Evolutionary conservation across 2,329 filamentous ascomycete genomes (phyloP).

Genomic region (Claviceps monticola): DNA sequence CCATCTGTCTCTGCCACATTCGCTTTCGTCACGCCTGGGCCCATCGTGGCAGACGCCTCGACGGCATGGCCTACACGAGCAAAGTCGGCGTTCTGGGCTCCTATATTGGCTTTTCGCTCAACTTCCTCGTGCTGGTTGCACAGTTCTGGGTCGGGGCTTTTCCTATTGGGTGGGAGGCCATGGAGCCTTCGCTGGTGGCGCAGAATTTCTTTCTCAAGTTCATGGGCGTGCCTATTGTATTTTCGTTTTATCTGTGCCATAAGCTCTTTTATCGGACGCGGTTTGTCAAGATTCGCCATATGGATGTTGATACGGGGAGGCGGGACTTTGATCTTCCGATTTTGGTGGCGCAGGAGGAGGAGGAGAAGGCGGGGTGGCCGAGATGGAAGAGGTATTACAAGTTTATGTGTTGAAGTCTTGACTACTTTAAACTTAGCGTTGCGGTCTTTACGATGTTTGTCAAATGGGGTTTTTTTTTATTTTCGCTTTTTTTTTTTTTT

Average conservation of each 20-base stretch:
- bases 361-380: conserved; percentile 60
- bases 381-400: conserved; percentile 66
- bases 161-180: conserved; percentile 45
- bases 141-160: conserved; percentile 84
- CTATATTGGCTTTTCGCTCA: conserved; percentile 65
- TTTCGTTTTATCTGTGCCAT: conserved; percentile 56
- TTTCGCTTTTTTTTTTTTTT: too few species aligned
- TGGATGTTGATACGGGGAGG: conserved; percentile 78
- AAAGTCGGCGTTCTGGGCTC: conserved; percentile 70
- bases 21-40: conserved; percentile 78
- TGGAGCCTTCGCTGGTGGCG: conserved; percentile 32
- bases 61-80: conserved; percentile 68
- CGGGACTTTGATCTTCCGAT: conserved; percentile 71
- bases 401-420: conserved; percentile 45
- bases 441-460: too few species aligned
- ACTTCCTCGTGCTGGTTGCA: conserved; percentile 59
- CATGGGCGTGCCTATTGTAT: conserved; percentile 54
- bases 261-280: conserved; percentile 61
- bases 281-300: conserved; percentile 54
- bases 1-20: conserved; percentile 83
- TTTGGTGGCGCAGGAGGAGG: conserved; percentile 64
- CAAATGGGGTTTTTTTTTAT: too few species aligned
- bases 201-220: conserved; percentile 62
- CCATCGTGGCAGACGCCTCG: conserved; percentile 50
- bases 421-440: too few species aligned